These are phyloP conservation scores for Yamadazyma paraphyllophila DNA, from an alignment of 805 yeast genomes.

Conservation along the genomic window DNA sequence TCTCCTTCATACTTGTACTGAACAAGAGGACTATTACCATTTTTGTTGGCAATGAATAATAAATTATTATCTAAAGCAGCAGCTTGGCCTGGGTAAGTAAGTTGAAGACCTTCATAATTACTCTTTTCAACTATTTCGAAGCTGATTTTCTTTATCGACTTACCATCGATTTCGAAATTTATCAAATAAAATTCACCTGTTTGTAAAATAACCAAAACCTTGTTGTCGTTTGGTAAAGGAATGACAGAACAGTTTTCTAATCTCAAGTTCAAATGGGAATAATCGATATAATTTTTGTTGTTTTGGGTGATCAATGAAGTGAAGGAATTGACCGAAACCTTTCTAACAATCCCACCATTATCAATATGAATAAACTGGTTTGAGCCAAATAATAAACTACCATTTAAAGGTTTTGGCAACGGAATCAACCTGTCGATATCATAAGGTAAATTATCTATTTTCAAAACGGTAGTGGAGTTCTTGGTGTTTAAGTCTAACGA, in stretches of 20 bases:
- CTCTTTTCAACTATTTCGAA: constrained; percentile 28
- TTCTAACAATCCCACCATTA: constrained; percentile 65
- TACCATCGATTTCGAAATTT: constrained; percentile 42
- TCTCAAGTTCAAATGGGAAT: constrained; percentile 47
- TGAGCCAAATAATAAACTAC: constrained; percentile 67
- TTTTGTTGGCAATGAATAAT: constrained; percentile 59
- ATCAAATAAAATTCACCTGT: constrained; percentile 35
- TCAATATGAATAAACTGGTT: constrained; percentile 80
- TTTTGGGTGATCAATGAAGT: constrained; percentile 38
- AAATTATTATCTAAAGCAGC: constrained; percentile 41
- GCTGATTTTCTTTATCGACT: constrained; percentile 34
- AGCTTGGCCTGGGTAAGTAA: constrained; percentile 41
- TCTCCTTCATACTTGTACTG: constrained; percentile 32
- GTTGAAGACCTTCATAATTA: constrained; percentile 28
- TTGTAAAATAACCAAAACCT: constrained; percentile 29
- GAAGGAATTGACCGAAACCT: constrained; percentile 60
- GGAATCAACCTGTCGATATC: constrained; percentile 68
- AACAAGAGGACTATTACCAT: constrained; percentile 57
- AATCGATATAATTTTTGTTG: constrained; percentile 42
- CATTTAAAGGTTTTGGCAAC: constrained; percentile 63
- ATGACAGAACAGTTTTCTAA: constrained; percentile 51
- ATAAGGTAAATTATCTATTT: constrained; percentile 65
- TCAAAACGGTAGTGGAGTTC: constrained; percentile 65
- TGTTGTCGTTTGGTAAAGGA: constrained; percentile 35
- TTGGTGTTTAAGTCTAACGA: constrained; percentile 62